Evolutionary conservation across 2,329 filamentous ascomycete genomes (phyloP).

Genomic region (Botrytis fabae): DNA sequence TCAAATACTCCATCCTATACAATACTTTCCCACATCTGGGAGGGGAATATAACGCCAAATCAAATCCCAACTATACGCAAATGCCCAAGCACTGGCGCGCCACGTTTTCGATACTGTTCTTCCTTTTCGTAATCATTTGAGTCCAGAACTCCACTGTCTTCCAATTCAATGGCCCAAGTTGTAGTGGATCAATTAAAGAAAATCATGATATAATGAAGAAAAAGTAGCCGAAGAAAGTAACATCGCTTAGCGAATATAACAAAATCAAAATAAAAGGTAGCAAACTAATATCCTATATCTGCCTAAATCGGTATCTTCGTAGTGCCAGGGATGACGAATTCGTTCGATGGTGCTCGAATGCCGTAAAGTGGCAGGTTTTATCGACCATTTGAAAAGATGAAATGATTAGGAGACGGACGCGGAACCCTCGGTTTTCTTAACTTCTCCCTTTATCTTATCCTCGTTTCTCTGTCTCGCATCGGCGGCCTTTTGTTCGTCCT

Average conservation of each 20-base stretch:
- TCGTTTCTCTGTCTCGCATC: conserved; percentile 18
- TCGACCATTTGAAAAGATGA: not conserved
- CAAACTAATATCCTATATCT: not conserved
- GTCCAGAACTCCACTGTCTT: conserved; percentile 11
- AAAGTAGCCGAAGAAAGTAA: not conserved
- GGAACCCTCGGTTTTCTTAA: not conserved
- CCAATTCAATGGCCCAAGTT: not conserved
- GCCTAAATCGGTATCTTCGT: not conserved
- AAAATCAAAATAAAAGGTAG: not conserved
- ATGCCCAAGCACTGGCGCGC: conserved; percentile 2
- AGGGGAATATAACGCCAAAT: conserved; percentile 22
- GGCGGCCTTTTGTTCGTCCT: conserved; percentile 19
- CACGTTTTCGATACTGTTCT: not conserved
- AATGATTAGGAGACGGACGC: not conserved
- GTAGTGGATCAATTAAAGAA: not conserved
- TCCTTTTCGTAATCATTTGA: not conserved
- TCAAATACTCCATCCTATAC: conserved; percentile 2
- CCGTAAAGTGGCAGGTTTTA: not conserved
- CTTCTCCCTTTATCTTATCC: conserved; percentile 17
- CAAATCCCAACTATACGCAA: conserved; percentile 17
- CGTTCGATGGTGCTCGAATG: not conserved
- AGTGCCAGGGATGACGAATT: not conserved
- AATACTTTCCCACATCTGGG: conserved; percentile 4
- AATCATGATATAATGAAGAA: conserved; percentile 12
- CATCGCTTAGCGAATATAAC: not conserved